These are phyloP conservation scores for Fraxinus anomala DNA, from an alignment of 257 asterid genomes.

Conservation along the genomic window DNA sequence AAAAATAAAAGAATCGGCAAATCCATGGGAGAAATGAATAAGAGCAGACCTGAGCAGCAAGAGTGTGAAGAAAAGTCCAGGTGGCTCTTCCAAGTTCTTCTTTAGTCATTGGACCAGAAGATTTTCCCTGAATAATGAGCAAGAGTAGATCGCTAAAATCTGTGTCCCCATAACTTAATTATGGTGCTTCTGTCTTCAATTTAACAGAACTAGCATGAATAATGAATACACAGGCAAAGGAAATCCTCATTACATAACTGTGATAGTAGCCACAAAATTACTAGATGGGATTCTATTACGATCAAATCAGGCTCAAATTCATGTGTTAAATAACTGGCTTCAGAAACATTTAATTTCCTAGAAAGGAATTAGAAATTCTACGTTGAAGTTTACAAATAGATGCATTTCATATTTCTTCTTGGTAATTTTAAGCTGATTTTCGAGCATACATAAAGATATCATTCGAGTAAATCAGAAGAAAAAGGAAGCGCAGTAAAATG, in stretches of 20 bases:
- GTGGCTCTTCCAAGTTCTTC: constrained; percentile 97
- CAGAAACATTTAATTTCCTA: neutral
- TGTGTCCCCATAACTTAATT: neutral
- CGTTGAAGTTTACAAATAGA: neutral
- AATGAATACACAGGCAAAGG: neutral
- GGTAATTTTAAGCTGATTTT: neutral
- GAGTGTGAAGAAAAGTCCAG: constrained; percentile 96
- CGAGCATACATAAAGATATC: neutral
- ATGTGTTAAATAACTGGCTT: neutral
- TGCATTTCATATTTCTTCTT: neutral
- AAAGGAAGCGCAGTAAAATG: neutral
- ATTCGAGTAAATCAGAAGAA: neutral
- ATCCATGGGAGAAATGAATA: neutral
- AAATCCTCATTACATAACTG: neutral
- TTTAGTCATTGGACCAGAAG: constrained; percentile 64
- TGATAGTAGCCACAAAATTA: neutral
- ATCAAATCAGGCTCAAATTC: neutral
- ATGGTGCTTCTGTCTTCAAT: neutral
- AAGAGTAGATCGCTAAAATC: constrained; percentile 12
- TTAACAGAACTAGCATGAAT: neutral
- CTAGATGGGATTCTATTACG: neutral
- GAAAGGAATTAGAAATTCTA: neutral
- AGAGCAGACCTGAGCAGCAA: constrained; percentile 81
- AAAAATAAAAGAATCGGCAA: constrained; percentile 7
- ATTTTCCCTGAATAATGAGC: constrained; percentile 43